Base-by-base conservation (phyloP, 352 stramenopile species). In the Phytophthora quininea region DNA sequence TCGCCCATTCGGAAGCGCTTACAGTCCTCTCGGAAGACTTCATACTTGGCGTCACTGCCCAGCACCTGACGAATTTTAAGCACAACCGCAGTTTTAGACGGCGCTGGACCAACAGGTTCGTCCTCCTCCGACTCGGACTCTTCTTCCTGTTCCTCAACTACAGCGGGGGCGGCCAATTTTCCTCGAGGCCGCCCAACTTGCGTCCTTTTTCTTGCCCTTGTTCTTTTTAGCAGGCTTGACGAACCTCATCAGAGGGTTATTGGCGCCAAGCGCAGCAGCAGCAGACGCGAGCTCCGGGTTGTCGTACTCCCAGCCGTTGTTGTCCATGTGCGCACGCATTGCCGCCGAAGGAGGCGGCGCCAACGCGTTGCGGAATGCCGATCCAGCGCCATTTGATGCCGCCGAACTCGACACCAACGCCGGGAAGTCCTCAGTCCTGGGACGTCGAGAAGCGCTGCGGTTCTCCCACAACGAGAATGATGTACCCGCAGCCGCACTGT, bases 161-260 rank as follows among this genome's bases (percentile, higher is more conserved):
- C 58, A 69, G 54, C 64, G 9, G 43, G 50, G 12, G 58, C 63
- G 27, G 68, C 52, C 1, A 78, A 59, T 63, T 89, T 40, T 90
- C 82, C 69, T 92, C 82, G 37, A 84, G 73, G 29, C 62, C 69
- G n/a, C 64, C 63, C 27, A 43, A 14, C 31, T 69, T 65, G 10
- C 72, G 52, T 54, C 71, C 71, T 37, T 73, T 77, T 80, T 86
- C 50, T 73, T 84, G 10, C 61, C 62, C 62, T 86, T 92, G 48
- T 82, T 91, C 57, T 94, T 93, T n/a, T 90, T 88, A 14, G 78
- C 71, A 0, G 88, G 84, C 49, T 93, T 96, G 12, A 96, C 72
- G 7, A 93, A 90, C 7, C 84, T 73, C 58, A 96, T 77, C 10
- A 96, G 42, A 49, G 88, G 88, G 57, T 96, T 94, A 71, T 96